Evolutionary conservation across 345 rosid species (phyloP), one percentile per base, ranked within the genome.

Genomic region (Aquilaria malaccensis): DNA sequence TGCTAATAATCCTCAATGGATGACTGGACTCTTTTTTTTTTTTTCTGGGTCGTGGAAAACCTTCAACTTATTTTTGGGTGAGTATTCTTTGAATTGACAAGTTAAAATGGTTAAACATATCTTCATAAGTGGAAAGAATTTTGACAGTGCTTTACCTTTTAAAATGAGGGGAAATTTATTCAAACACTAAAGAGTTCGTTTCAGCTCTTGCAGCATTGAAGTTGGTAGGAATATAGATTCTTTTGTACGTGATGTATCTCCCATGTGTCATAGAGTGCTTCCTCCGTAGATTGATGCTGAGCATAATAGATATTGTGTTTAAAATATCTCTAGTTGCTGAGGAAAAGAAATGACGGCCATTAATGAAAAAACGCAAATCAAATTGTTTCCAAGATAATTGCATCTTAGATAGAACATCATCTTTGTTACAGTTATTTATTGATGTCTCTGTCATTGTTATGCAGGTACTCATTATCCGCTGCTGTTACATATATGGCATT

Each of bases 401-500:
- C 37, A 62, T 62, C 49, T 52, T n/a, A 29, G 47, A 22, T 15
- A 7, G 43, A 37, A 7, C 43, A 37, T 37, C 43, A 37, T 4
- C 45, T 54, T n/a, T 32, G 30, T 45, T 33, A 11, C 12, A 43
- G 31, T 33, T 56, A 50, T 45, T 56, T 30, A 50, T 4, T 61
- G 52, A 53, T 41, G 13, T 45, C 7, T 13, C 1, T 52, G 59
- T 51, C 50, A 14, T 30, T 54, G 46, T 71, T 60, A 69, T 45
- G 68, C 81, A 93, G 94, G 98, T 93, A 89, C 76, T 82, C 98
- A 52, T 76, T 93, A 3, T 89, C 96, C 10, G 93, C 91, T 62
- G 98, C 98, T 1, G 96, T 93, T 62, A 87, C 94, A 53, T 93
- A 77, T 72, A 89, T 93, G 98, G 96, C 97, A 29, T 77, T 76